Conservation (phyloP, 306 rosid genomes). For the Sophora flavescens region DNA sequence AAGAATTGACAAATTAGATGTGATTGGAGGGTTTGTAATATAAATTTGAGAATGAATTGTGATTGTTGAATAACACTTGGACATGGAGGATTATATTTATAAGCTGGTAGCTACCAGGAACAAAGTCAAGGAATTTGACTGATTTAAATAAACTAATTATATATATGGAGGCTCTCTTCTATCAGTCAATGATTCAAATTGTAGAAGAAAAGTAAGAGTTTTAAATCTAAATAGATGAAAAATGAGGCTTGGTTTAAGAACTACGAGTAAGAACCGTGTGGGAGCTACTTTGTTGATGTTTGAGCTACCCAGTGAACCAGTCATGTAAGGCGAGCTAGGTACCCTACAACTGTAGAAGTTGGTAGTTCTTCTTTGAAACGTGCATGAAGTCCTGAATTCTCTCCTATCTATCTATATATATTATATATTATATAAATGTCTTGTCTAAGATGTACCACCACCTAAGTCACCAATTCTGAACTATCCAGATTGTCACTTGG, state of each 20-base stretch:
- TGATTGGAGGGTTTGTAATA: not conserved
- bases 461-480: no score
- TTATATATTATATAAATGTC: no score
- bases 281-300: not conserved
- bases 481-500: no score
- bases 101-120: not conserved
- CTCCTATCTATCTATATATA: no score
- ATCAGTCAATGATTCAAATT: not conserved
- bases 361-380: slow-evolving; percentile 40
- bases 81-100: slow-evolving; percentile 35
- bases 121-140: slow-evolving; percentile 48
- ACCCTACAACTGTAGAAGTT: slow-evolving; percentile 15
- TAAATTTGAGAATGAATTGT: not conserved
- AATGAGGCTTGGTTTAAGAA: slow-evolving; percentile 23
- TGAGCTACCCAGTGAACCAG: slow-evolving; percentile 35
- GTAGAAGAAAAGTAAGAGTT: not conserved
- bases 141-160: not conserved
- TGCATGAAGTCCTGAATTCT: not conserved
- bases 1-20: slow-evolving; percentile 3
- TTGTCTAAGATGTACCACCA: no score
- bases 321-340: slow-evolving; percentile 27
- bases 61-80: slow-evolving; percentile 31
- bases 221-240: not conserved
- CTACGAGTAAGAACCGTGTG: slow-evolving; percentile 27
- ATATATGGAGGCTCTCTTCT: not conserved